Conservation (phyloP, 2,329 filamentous ascomycete genomes). For the Teratosphaeria pseudoeucalypti region DNA sequence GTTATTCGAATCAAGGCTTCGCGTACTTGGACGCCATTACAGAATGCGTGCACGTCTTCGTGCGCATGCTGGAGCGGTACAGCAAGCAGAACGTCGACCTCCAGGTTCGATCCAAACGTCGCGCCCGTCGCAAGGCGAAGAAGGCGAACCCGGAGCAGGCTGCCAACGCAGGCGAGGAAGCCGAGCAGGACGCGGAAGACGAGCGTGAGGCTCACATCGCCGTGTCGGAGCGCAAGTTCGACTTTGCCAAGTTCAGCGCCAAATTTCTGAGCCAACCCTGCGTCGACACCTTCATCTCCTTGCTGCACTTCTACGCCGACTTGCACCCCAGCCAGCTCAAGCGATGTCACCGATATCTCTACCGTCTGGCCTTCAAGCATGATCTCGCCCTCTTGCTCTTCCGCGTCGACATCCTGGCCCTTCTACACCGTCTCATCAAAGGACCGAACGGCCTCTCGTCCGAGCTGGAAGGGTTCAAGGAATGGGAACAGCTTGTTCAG, state of each 20-base stretch:
- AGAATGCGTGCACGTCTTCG: constrained; percentile 81
- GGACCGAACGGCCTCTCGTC: constrained; percentile 68
- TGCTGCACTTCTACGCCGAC: constrained; percentile 71
- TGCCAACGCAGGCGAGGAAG: constrained; percentile 36
- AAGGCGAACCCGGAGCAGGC: constrained; percentile 17
- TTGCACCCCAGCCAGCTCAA: constrained; percentile 73
- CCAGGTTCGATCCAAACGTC: constrained; percentile 74
- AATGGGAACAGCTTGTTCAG: constrained; percentile 83
- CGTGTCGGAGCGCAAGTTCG: constrained; percentile 79
- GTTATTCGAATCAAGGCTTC: constrained; percentile 90
- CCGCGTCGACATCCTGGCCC: constrained; percentile 76
- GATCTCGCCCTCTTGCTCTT: constrained; percentile 82
- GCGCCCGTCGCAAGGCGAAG: constrained; percentile 57
- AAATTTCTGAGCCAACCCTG: constrained; percentile 77
- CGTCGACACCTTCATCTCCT: constrained; percentile 77
- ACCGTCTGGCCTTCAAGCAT: constrained; percentile 89
- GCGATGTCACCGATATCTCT: constrained; percentile 85
- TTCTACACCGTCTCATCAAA: constrained; percentile 87
- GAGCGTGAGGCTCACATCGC: constrained; percentile 58
- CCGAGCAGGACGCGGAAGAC: constrained; percentile 57
- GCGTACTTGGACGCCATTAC: constrained; percentile 88
- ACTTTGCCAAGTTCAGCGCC: constrained; percentile 73
- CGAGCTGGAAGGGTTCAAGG: constrained; percentile 56
- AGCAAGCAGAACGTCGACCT: constrained; percentile 91
- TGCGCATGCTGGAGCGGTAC: constrained; percentile 84